A percentile compares a stretch with the other conserved stretches of the same genome.
Evolutionary conservation across 2,329 filamentous ascomycete genomes (phyloP).

Genomic region (Ophiognomonia clavigignenti-juglandacearum): DNA sequence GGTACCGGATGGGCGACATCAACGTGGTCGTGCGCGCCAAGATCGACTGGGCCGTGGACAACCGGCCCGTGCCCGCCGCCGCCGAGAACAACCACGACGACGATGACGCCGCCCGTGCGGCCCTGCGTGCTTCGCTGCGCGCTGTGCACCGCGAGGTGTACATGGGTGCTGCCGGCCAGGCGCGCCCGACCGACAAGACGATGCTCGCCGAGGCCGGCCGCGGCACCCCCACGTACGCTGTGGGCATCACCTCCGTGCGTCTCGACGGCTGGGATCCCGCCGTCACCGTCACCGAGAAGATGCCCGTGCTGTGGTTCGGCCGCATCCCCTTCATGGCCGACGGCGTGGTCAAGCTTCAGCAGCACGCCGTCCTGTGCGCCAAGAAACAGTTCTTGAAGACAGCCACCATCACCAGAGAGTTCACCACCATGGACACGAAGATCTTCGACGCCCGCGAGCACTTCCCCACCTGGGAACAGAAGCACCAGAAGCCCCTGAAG

Average conservation of each 20-base stretch:
- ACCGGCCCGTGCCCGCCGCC: background rate
- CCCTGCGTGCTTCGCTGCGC: too few relatives aligned
- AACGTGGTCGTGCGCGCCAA: slow-evolving; percentile 6
- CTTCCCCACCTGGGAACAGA: slow-evolving; percentile 3
- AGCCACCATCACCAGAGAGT: too few relatives aligned
- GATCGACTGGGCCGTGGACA: slow-evolving; percentile 6
- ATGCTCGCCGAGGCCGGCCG: slow-evolving; percentile 1
- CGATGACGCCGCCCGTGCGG: background rate
- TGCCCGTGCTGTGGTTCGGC: slow-evolving; percentile 10
- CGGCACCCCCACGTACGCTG: background rate
- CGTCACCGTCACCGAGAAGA: background rate
- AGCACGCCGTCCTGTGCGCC: too few relatives aligned
- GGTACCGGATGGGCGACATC: slow-evolving; percentile 4
- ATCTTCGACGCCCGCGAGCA: background rate
- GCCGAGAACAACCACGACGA: background rate
- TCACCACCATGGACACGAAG: background rate
- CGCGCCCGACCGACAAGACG: background rate
- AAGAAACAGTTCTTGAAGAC: too few relatives aligned
- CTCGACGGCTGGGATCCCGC: background rate
- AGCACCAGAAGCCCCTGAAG: slow-evolving; percentile 1
- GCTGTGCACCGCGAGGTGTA: too few relatives aligned
- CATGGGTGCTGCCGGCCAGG: too few relatives aligned
- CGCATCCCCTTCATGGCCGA: slow-evolving; percentile 10
- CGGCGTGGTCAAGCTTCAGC: background rate
- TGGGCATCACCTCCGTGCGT: slow-evolving; percentile 1